Evolutionary conservation across 78 protist species (phyloP), one percentile per base, ranked within the genome.

Genomic region (Chrysochromulina parva): DNA sequence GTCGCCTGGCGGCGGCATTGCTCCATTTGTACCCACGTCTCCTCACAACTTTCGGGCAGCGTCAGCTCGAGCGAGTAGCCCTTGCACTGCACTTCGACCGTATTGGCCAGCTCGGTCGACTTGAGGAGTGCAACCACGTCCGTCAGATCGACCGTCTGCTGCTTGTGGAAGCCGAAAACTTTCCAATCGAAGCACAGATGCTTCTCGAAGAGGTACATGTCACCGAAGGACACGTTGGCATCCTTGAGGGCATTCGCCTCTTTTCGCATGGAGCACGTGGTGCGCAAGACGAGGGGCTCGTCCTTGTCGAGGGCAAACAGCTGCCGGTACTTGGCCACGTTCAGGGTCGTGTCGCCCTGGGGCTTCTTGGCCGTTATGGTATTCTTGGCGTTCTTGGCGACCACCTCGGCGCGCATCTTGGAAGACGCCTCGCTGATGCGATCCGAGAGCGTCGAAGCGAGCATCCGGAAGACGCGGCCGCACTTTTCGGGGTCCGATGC

Each of bases 71-170:
- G 0, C 62, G 62, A 53, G 38, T 50, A 2, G 86, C 86, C 86
- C 86, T 78, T 78, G 62, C 38, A 48, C 60, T 78, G 86, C 53
- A 78, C 86, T 47, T 78, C 86, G 48, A 78, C 86, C 26, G 59
- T 53, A n/a, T 78, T 78, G 22, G 62, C 52, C 55, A 10, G 13
- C 55, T 76, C 53, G 24, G n/a, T 0, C 2, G 85, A 48, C 80
- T 38, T 26, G 80, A 71, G 80, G 28, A 76, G 19, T 0, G 85
- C 85, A 58, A 76, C 26, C 59, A 76, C 58, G 13, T 76, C 85
- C 26, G 58, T 52, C 28, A 76, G 24, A 4, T 5, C 16, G 59
- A 76, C 10, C n/a, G 47, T 66, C 17, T 19, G 62, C 86, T 78
- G 59, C 47, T 53, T 53, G 62, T 78, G 59, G 86, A 78, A 78